phyloP scores from a whole-genome alignment of 2,329 filamentous ascomycete species.

The Colletotrichum nymphaeae region DNA sequence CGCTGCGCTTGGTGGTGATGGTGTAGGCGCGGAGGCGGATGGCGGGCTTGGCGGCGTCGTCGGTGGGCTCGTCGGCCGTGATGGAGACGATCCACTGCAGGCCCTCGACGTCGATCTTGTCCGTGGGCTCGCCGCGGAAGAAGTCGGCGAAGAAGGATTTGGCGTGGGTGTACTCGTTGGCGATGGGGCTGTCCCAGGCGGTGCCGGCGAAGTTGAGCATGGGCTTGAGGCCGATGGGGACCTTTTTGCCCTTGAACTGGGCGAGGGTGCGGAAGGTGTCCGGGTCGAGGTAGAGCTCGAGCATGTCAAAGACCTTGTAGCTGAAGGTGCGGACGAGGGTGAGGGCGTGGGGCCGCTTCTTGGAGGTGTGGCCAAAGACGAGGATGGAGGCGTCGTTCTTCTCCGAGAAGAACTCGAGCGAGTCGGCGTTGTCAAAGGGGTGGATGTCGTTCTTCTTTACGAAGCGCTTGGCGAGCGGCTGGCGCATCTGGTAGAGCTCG shows the following conservation, averaged over 20 bases:
- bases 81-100: slow-evolving; percentile 91
- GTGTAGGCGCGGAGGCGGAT: slow-evolving; percentile 84
- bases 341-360: slow-evolving; percentile 94
- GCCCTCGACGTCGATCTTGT: slow-evolving; percentile 93
- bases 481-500: slow-evolving; percentile 87
- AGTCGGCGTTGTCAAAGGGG: slow-evolving; percentile 90
- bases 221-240: slow-evolving; percentile 85
- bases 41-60: slow-evolving; percentile 61
- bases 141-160: slow-evolving; percentile 92
- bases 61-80: slow-evolving; percentile 73
- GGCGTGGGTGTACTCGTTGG: slow-evolving; percentile 83
- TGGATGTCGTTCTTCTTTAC: slow-evolving; percentile 97
- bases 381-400: slow-evolving; percentile 95
- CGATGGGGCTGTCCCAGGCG: slow-evolving; percentile 84
- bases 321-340: slow-evolving; percentile 87
- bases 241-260: slow-evolving; percentile 82
- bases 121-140: slow-evolving; percentile 80
- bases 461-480: slow-evolving; percentile 88
- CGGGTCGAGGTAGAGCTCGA: slow-evolving; percentile 86
- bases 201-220: slow-evolving; percentile 92
- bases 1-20: slow-evolving; percentile 86
- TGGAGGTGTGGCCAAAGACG: slow-evolving; percentile 85
- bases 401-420: slow-evolving; percentile 93
- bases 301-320: slow-evolving; percentile 92
- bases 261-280: slow-evolving; percentile 75